Base-by-base conservation (phyloP, 164 flowering plant species). In the Hamamelis virginiana region DNA sequence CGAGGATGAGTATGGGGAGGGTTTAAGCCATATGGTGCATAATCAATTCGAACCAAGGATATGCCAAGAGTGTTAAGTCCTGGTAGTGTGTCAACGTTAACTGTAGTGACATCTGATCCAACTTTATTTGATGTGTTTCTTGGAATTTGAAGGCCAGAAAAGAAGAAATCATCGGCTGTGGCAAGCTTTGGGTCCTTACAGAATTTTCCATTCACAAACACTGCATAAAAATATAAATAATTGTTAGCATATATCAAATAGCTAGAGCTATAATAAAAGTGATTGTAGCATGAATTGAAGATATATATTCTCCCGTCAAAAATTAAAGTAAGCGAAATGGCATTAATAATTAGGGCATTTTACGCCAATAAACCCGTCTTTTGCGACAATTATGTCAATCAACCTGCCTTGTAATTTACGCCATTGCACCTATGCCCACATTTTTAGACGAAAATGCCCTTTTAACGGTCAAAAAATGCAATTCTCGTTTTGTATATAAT, bases 21-120 rank as follows among this genome's bases (percentile, higher is more conserved):
- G 44, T 22, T 53, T 5, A 70, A 14, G 12, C 68, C 73, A 46
- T 62, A 64, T 25, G 62, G 63, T 13, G 68, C 68, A 43, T 21
- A 70, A 62, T 70, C 73, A 9, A 64, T 45, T 14, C 68, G 64
- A 0, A 27, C 65, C 22, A 69, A 6, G 6, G 73, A 70, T 28
- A 63, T 43, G 22, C 73, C 73, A 43, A 62, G 67, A 1, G 73
- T 47, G 73, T 70, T 70, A 1, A 70, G 61, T 9, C 67, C 73
- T 41, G 73, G 62, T 9, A 70, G 9, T 9, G 6, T 33, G 41
- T 33, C 41, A 33, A 33, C 41, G 6, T 70, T 67, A 1, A n/a
- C n/a, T 1, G 53, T 50, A 5, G 44, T 56, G 8, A 57, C 62
- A 23, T 1, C 4, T 9, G 33, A 5, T 13, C 13, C 61, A 2